phyloP scores from a whole-genome alignment of 805 yeast genomes.

The Saccharomycopsis fermentans region DNA sequence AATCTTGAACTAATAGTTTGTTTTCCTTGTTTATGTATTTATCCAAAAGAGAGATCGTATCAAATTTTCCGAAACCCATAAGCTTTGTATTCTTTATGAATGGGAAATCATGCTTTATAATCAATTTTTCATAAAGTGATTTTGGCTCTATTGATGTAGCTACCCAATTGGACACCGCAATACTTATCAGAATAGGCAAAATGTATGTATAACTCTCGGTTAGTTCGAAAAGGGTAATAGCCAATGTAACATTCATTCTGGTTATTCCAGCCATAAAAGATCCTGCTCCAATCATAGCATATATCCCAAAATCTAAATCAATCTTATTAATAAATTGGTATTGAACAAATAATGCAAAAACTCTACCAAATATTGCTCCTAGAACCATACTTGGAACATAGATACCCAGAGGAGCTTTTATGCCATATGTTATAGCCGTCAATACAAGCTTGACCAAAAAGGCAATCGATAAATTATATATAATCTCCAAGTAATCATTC shows the following conservation, averaged over 20 bases:
- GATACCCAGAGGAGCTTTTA: slow-evolving; percentile 50
- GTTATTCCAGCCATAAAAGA: slow-evolving; percentile 50
- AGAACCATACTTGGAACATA: slow-evolving; percentile 57
- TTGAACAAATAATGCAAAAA: slow-evolving; percentile 36
- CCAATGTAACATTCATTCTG: slow-evolving; percentile 43
- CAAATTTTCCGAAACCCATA: slow-evolving; percentile 25
- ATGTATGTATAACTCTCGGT: slow-evolving; percentile 50
- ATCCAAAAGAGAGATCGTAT: slow-evolving; percentile 25
- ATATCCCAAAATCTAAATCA: slow-evolving; percentile 37
- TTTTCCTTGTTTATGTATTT: slow-evolving; percentile 10
- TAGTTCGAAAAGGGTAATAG: slow-evolving; percentile 41
- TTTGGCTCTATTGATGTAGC: slow-evolving; percentile 41
- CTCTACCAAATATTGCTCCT: slow-evolving; percentile 50
- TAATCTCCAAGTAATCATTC: slow-evolving; percentile 25
- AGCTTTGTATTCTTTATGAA: slow-evolving; percentile 36
- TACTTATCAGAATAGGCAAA: slow-evolving; percentile 44
- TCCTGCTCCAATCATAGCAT: slow-evolving; percentile 46
- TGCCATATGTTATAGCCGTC: slow-evolving; percentile 46
- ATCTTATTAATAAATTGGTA: slow-evolving; percentile 27
- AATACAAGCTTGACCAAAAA: slow-evolving; percentile 34
- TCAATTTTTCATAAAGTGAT: slow-evolving; percentile 40
- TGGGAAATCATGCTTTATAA: slow-evolving; percentile 41
- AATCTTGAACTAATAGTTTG: slow-evolving; percentile 14
- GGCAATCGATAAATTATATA: slow-evolving; percentile 31
- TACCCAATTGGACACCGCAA: slow-evolving; percentile 48